Evolutionary conservation across 176 grass and related monocot genomes (phyloP).

Genomic region (Guadua angustifolia): DNA sequence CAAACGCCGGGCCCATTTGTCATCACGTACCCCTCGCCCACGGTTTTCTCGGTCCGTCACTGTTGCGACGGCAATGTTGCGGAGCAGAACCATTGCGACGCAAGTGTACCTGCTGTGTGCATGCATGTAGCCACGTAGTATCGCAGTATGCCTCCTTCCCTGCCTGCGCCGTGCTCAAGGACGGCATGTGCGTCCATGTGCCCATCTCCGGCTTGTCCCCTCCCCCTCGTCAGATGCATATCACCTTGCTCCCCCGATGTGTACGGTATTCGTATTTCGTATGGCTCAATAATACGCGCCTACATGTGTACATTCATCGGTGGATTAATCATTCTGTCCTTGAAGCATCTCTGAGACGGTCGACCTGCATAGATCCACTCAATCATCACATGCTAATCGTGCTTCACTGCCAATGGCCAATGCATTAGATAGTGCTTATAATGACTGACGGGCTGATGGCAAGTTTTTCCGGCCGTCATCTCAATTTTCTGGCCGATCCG

Average conservation of each 20-base stretch:
- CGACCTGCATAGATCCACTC: neutral
- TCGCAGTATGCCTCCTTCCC: neutral
- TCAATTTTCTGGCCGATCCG: neutral
- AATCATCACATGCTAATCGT: neutral
- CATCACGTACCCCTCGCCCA: neutral
- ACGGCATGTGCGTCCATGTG: constrained; percentile 47
- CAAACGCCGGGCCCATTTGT: neutral
- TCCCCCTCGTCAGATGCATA: neutral
- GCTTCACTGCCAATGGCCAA: neutral
- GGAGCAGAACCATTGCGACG: neutral
- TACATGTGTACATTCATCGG: neutral
- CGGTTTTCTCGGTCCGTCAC: neutral
- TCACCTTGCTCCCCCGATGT: neutral
- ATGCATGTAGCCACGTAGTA: neutral
- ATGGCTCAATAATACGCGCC: neutral
- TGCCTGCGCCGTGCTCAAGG: neutral
- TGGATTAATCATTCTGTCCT: neutral
- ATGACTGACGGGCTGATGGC: neutral
- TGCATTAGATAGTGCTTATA: neutral
- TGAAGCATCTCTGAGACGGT: neutral
- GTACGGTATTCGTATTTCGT: neutral
- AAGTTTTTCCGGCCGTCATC: neutral
- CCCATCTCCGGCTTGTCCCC: constrained; percentile 21
- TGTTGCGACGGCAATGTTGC: neutral
- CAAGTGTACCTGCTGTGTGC: neutral